Evolutionary conservation across 371 early-diverging fungal genomes (phyloP), one percentile per base, ranked within the genome.

Genomic region (Apophysomyces sp.): DNA sequence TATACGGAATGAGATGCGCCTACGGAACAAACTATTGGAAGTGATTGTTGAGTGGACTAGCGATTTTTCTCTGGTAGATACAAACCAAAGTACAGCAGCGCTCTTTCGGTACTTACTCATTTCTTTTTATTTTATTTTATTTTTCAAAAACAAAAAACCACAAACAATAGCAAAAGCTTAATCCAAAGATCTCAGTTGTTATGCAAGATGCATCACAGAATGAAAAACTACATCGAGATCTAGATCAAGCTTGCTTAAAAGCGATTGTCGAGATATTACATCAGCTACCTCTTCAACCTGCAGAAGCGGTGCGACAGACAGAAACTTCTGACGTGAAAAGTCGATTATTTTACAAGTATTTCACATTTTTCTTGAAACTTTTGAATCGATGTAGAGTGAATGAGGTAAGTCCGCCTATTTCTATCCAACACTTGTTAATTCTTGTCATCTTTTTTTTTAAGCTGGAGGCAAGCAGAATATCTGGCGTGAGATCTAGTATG

Each of bases 11-110:
- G 95, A 94, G 30, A 91, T 94, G 68, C 80, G 83, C 7, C 72
- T 95, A 52, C 82, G 96, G 39, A 94, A 94, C 66, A 84, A 83
- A 58, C 67, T 95, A 58, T 73, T 95, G 21, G 92, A 91, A 63
- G 83, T 82, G 24, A 78, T 91, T 67, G 84, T 91, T 28, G 91
- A 91, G 64, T 96, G 95, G 97, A 92, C 92, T 15, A 89, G 89
- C 13, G 94, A 92, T 67, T 87, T 86, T 63, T 67, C 79, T 5
- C 41, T 77, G 73, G 86, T 85, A 82, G 63, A 61, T 3, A 57
- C 8, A 44, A 36, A 16, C 1, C 13, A 5, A 11, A 2, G 49
- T n/a, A n/a, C n/a, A 8, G 27, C 49, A 21, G 4, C 11, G 4
- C 1, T 26, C 9, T 37, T 41, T 32, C 13, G 16, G 16, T 21